Evolutionary conservation across 2,329 filamentous ascomycete species (phyloP), one percentile per base, ranked within the genome.

Genomic region (Corniculantispora saksenae): DNA sequence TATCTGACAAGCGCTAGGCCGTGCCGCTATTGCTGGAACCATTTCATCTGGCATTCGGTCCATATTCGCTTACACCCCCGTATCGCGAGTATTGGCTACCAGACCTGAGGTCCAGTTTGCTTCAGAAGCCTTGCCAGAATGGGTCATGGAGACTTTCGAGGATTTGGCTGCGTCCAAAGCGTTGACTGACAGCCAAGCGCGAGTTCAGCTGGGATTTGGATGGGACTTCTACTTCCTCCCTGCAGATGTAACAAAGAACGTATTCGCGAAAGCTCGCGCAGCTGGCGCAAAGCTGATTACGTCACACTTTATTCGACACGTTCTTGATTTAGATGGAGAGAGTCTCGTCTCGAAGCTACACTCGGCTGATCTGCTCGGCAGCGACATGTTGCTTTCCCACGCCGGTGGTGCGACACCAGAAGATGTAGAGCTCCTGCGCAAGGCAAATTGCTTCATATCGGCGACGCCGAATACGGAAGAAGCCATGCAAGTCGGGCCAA

Each of bases 381-480:
- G 64, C 13, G 58, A 65, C 3, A 62, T 70, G 27, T 38, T 70
- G 13, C 21, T 70, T 1, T 74, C 72, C 1, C 82, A 84, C 67
- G 74, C 70, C 2, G 68, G 66, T 4, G 69, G 69, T 0, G 43
- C 43, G 25, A 29, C 57, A 5, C 13, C 23, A 32, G 71, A 75
- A 9, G 79, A 82, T 55, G 76, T 74, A 1, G 69, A 72, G 10
- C 62, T 83, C 15, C 38, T 61, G 21, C 69, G 72, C 35, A 68
- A 72, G 23, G 68, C 75, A 12, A 73, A 76, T 8, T 76, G 75
- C 1, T 73, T 74, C 53, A 70, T 84, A 19, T 81, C 79, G 2
- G 75, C 73, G 19, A 84, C 83, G 0, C 82, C 83, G 0, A 79
- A 79, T n/a, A 81, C 82, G 0, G 83, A 85, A 68, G 69, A 83